phyloP scores from a whole-genome alignment of 1,284 basidiomycete species.

The Heimioporus punctisporus region DNA sequence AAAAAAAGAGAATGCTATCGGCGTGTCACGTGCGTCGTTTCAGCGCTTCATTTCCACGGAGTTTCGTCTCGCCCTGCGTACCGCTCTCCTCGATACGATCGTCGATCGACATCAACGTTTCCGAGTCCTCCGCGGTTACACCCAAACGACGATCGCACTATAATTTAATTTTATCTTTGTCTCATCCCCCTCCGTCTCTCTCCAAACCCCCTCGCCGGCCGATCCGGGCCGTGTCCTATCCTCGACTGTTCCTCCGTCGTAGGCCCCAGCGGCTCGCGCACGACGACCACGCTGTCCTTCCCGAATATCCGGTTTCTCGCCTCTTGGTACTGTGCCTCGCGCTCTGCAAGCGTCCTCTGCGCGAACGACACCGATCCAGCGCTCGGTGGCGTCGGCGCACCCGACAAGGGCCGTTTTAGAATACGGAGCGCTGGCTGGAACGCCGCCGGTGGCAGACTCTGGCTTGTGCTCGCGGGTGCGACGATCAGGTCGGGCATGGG shows the following conservation, averaged over 20 bases:
- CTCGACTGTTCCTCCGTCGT: conserved; percentile 1
- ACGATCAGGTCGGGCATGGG: conserved; percentile 51
- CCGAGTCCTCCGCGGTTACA: neutral
- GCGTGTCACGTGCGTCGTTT: conserved; percentile 26
- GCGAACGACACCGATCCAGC: conserved; percentile 12
- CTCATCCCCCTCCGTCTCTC: conserved; percentile 22
- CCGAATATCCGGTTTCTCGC: conserved; percentile 33
- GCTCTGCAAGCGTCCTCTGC: conserved; percentile 32
- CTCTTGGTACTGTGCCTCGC: conserved; percentile 34
- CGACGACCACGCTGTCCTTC: conserved; percentile 6
- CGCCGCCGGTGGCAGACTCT: conserved; percentile 26
- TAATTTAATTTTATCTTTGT: neutral
- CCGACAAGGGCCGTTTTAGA: conserved; percentile 32
- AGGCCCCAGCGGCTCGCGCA: conserved; percentile 32
- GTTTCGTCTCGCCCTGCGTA: neutral
- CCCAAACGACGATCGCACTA: no score
- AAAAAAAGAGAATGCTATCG: conserved; percentile 8
- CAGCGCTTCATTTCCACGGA: neutral
- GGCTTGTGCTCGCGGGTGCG: conserved; percentile 34
- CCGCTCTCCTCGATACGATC: no score
- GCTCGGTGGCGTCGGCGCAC: neutral
- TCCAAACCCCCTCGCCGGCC: conserved; percentile 25
- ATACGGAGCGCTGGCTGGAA: conserved; percentile 31
- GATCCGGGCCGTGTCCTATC: neutral
- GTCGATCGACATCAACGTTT: no score